Evolutionary conservation across 768 basidiomycete species (phyloP).

Genomic region (Podaxis sp.): DNA sequence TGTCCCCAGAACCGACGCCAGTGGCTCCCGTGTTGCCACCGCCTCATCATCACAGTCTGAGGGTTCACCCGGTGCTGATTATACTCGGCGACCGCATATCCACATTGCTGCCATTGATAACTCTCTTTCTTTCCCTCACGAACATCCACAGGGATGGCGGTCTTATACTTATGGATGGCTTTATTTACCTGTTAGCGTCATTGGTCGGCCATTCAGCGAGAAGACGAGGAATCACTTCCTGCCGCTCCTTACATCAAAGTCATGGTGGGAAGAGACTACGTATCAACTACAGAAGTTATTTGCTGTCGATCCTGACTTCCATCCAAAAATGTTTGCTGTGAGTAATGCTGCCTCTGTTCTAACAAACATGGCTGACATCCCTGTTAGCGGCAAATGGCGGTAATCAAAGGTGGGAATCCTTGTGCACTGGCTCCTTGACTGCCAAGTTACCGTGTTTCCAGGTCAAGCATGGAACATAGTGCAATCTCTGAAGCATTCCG

Average conservation of each 20-base stretch:
- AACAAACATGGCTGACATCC: conserved; percentile 6
- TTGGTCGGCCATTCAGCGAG: conserved; percentile 82
- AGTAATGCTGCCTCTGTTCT: conserved; percentile 17
- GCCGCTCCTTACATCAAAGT: conserved; percentile 74
- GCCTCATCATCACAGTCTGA: conserved; percentile 30
- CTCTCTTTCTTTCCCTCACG: conserved; percentile 87
- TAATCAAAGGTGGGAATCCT: conserved; percentile 61
- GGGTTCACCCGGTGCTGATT: conserved; percentile 36
- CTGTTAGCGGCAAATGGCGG: conserved; percentile 75
- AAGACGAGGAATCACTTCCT: conserved; percentile 79
- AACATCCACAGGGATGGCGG: conserved; percentile 77
- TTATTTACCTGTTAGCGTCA: conserved; percentile 79
- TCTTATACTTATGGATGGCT: conserved; percentile 88
- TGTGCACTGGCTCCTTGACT: background rate
- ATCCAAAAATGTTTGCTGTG: conserved; percentile 86
- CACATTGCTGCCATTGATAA: conserved; percentile 95
- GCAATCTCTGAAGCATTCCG: conserved; percentile 73
- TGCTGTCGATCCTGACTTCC: conserved; percentile 79
- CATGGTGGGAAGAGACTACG: conserved; percentile 90
- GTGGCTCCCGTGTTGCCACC: conserved; percentile 17
- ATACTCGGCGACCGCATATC: conserved; percentile 69
- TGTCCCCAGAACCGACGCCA: conserved; percentile 35
- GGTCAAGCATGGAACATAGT: conserved; percentile 89
- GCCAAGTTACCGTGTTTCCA: conserved; percentile 14
- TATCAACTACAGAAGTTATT: conserved; percentile 73